These are phyloP conservation scores for Vaccinium corymbosum DNA, from an alignment of 148 eudicot species.

Conservation along the genomic window DNA sequence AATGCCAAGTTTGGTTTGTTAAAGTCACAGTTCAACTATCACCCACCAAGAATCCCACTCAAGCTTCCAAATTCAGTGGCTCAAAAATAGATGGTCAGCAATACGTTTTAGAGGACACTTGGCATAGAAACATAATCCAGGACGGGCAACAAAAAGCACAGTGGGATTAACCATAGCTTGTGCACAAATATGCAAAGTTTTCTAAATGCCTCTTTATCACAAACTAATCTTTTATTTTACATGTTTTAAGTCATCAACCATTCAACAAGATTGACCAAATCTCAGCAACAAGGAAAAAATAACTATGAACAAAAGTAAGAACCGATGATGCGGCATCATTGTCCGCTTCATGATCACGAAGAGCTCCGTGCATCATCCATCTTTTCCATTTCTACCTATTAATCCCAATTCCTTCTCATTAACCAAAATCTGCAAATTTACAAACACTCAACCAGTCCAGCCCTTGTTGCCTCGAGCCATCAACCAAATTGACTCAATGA, in stretches of 20 bases:
- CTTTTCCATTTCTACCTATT: constrained; percentile 74
- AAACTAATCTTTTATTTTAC: not conserved
- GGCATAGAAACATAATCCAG: not conserved
- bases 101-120: not conserved
- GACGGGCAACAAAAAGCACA: not conserved
- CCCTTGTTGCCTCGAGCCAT: constrained; percentile 9
- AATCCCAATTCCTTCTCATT: constrained; percentile 44
- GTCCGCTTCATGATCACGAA: constrained; percentile 35
- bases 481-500: constrained; percentile 8
- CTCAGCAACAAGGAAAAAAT: not conserved
- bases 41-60: not conserved
- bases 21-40: not conserved
- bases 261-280: not conserved
- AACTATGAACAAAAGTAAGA: constrained; percentile 24
- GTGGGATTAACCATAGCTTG: not conserved
- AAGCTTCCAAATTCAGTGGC: not conserved
- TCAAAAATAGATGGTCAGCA: not conserved
- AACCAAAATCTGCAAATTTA: constrained; percentile 27
- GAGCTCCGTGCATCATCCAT: constrained; percentile 67
- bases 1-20: not conserved
- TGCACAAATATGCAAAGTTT: not conserved
- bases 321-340: constrained; percentile 48
- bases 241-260: not conserved
- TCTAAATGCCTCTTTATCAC: not conserved
- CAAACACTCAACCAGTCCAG: constrained; percentile 11